Base-by-base conservation (phyloP, 2,329 filamentous ascomycete genomes). In the Colletotrichum sp. region DNA sequence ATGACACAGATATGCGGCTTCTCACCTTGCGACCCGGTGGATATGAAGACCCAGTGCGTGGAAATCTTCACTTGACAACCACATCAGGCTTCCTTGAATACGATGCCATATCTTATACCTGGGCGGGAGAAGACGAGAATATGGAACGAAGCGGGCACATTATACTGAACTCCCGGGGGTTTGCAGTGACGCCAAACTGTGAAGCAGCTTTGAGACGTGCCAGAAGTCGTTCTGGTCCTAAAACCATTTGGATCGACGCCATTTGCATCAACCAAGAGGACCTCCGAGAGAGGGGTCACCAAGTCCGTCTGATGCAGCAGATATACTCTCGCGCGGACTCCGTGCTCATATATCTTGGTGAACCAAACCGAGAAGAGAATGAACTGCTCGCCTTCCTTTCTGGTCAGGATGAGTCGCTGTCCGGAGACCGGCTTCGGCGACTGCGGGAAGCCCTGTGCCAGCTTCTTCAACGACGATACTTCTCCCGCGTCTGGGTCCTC, bases 81-180 rank as follows among this genome's bases (percentile, higher is more conserved):
- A 64, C 57, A 16, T 39, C 49, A 0, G 52, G 24, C 24, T 15
- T 36, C 7, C 10, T 28, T 1, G 34, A 52, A 13, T 85, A 85
- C 72, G 83, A 84, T 34, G 79, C 83, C 30, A 81, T 85, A 67
- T 85, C 84, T 5, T 85, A 85, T 36, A 84, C 83, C 28, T 85
- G 84, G 84, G 83, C 82, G n/a, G 78, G 77, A 12, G 79, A 79
- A 18, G 77, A 65, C 18, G 24, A 21, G 5, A 5, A 6, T 2
- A 68, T 70, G 24, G 64, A 62, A 3, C 24, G 52, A 39, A 71
- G 34, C 10, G 10, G 12, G 8, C 10, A 16, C 6, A 62, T 77
- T 1, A 15, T 4, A 2, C 18, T 77, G 5, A 15, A 64, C 26
- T n/a, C n/a, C 4, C n/a, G 2, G 12, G 9, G 32, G 0, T 72